Evolutionary conservation across 768 basidiomycete genomes (phyloP).

Genomic region (Lactifluus subvellereus): DNA sequence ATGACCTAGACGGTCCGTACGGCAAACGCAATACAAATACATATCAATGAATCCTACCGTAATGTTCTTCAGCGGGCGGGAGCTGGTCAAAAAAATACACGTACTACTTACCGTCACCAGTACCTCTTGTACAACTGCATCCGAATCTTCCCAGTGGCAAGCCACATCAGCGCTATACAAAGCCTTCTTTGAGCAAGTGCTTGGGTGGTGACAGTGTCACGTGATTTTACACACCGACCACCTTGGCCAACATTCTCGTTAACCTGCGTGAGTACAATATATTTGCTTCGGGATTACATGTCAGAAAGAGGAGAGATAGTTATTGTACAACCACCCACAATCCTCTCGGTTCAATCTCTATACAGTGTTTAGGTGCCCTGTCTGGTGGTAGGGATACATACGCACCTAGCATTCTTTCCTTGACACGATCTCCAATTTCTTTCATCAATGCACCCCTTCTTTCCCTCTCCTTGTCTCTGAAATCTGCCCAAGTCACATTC

Average conservation of each 20-base stretch:
- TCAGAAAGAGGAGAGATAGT: conserved; percentile 4
- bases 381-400: conserved; percentile 1
- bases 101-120: conserved; percentile 61
- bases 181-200: conserved; percentile 15
- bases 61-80: conserved; percentile 11
- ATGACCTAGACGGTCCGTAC: conserved; percentile 40
- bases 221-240: conserved; percentile 52
- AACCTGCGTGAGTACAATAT: conserved; percentile 79
- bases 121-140: conserved; percentile 71
- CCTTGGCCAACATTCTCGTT: conserved; percentile 83
- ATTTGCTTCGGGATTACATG: conserved; percentile 52
- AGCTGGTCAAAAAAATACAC: conserved; percentile 12
- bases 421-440: conserved; percentile 78
- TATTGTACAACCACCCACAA: conserved; percentile 43
- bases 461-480: conserved; percentile 67
- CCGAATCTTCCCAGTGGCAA: conserved; percentile 86
- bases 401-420: conserved; percentile 69
- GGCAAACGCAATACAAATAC: conserved; percentile 59
- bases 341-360: conserved; percentile 71
- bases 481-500: conserved; percentile 57
- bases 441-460: conserved; percentile 71
- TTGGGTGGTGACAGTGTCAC: not conserved
- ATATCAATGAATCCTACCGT: conserved; percentile 62
- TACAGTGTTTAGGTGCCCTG: conserved; percentile 9
- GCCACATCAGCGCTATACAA: conserved; percentile 63